Percentiles rank a stretch among this genome's conserved stretches.
Evolutionary conservation across 768 basidiomycete species (phyloP).

Genomic region (Amyloporia xantha): DNA sequence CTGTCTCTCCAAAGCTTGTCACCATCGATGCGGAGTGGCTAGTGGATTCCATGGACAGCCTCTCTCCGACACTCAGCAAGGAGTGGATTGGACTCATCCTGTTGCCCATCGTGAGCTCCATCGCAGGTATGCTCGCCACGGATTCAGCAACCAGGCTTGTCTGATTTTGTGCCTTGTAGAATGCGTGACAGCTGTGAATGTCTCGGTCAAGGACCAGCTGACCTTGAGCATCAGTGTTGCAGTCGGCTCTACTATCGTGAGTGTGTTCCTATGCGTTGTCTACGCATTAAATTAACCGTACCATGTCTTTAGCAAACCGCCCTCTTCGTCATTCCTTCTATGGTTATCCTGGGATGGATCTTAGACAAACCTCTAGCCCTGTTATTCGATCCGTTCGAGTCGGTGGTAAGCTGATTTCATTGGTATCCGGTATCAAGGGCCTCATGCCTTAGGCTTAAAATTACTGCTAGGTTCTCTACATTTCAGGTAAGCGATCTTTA

Average conservation of each 20-base stretch:
- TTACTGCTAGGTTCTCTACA: constrained; percentile 29
- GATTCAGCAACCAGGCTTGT: neutral
- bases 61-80: constrained; percentile 64
- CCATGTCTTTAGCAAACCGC: constrained; percentile 53
- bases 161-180: too few relatives aligned
- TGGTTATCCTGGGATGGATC: constrained; percentile 76
- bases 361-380: constrained; percentile 74
- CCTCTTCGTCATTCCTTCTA: constrained; percentile 65
- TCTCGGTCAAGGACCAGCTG: constrained; percentile 81
- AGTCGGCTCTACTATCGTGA: constrained; percentile 69
- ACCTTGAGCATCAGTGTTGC: constrained; percentile 81
- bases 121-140: constrained; percentile 54
- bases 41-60: constrained; percentile 78
- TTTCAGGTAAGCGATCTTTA: constrained; percentile 36
- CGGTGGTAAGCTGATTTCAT: constrained; percentile 34
- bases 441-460: too few relatives aligned
- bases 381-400: constrained; percentile 85
- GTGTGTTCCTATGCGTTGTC: constrained; percentile 24
- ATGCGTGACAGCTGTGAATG: constrained; percentile 83
- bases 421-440: neutral
- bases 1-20: constrained; percentile 31
- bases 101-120: constrained; percentile 75
- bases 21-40: constrained; percentile 65
- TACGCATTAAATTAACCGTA: neutral
- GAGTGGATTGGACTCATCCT: constrained; percentile 89